These are phyloP conservation scores for Diacronema lutheri DNA, from an alignment of 78 protist genomes.

Conservation along the genomic window DNA sequence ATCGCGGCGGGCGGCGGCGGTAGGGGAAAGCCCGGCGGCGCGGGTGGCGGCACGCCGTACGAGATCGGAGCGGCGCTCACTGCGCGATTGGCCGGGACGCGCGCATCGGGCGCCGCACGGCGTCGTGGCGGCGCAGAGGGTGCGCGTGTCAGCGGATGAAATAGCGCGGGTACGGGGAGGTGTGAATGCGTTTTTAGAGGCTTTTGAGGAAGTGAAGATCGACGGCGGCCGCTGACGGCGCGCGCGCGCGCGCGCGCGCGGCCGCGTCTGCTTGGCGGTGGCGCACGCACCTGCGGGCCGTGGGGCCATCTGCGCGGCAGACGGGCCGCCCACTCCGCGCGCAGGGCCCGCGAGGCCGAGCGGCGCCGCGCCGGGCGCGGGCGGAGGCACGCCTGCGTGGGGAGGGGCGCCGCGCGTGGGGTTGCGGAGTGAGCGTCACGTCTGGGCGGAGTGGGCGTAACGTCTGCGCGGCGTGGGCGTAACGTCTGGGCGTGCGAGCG, in stretches of 20 bases:
- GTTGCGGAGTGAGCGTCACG: too few species aligned
- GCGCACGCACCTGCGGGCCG: not conserved
- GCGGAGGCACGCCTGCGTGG: not conserved
- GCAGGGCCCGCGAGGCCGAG: conserved; percentile 79
- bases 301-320: conserved; percentile 66
- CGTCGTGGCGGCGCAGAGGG: not conserved
- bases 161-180: too few species aligned
- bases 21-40: not conserved
- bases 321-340: conserved; percentile 78
- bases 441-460: too few species aligned
- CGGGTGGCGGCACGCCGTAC: not conserved
- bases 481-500: too few species aligned
- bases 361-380: not conserved
- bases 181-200: too few species aligned
- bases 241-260: not conserved
- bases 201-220: not conserved
- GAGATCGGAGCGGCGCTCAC: not conserved
- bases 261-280: not conserved
- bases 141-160: too few species aligned
- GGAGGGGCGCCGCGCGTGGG: too few species aligned
- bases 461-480: too few species aligned
- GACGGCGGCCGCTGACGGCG: not conserved
- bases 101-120: not conserved
- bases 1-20: conserved; percentile 51
- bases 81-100: not conserved